phyloP scores from a whole-genome alignment of 2,329 filamentous ascomycete genomes.

The Neonectria magnoliae region DNA sequence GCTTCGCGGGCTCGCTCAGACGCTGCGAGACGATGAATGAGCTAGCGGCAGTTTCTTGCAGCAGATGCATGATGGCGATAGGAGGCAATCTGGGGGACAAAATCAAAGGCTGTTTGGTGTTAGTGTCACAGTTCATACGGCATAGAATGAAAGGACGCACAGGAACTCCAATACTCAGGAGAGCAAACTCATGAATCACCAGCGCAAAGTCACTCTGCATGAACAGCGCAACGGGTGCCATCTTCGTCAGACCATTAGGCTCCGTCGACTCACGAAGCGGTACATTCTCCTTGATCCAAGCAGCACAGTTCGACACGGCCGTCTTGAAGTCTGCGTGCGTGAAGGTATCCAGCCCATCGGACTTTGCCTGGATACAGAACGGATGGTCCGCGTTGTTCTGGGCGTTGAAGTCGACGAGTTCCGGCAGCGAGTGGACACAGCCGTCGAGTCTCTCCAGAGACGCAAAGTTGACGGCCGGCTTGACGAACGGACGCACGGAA shows the following conservation, averaged over 20 bases:
- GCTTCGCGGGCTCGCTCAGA: slow-evolving; percentile 28
- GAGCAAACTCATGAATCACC: slow-evolving; percentile 40
- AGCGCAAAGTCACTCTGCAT: slow-evolving; percentile 45
- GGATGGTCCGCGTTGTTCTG: slow-evolving; percentile 37
- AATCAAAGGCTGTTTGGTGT: slow-evolving; percentile 25
- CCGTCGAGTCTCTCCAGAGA: slow-evolving; percentile 26
- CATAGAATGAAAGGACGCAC: slow-evolving; percentile 16
- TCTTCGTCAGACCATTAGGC: slow-evolving; percentile 18
- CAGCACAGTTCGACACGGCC: slow-evolving; percentile 31
- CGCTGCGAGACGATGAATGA: slow-evolving; percentile 34
- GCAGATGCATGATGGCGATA: slow-evolving; percentile 29
- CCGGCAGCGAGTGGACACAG: slow-evolving; percentile 31
- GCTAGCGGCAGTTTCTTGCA: slow-evolving; percentile 23
- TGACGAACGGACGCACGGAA: slow-evolving; percentile 27
- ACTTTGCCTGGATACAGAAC: slow-evolving; percentile 41
- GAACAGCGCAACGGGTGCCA: slow-evolving; percentile 40
- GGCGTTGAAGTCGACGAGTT: slow-evolving; percentile 44
- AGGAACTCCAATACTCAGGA: slow-evolving; percentile 39
- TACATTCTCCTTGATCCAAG: slow-evolving; percentile 30
- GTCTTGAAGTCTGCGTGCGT: slow-evolving; percentile 34
- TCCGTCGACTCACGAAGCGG: slow-evolving; percentile 3
- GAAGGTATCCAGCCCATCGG: slow-evolving; percentile 25
- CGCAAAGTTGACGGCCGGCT: slow-evolving; percentile 28
- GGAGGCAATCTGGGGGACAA: slow-evolving; percentile 33
- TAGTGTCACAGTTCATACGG: neutral